Conservation (phyloP, 192 early-diverging fungal species). For the Backusella luteola region DNA sequence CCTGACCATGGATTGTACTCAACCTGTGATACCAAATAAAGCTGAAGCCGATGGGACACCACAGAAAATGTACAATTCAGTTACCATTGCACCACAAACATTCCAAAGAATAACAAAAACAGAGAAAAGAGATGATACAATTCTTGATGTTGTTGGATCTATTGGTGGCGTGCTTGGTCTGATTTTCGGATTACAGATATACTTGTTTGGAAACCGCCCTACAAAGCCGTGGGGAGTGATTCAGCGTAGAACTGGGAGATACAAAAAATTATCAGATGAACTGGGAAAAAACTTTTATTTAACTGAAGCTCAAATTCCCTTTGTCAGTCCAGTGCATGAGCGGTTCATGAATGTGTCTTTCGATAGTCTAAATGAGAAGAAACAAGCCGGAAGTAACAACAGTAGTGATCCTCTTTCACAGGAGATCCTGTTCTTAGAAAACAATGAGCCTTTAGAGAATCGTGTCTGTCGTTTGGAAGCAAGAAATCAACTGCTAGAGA, state of each 20-base stretch:
- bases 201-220: slow-evolving; percentile 4
- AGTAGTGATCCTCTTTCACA: neutral
- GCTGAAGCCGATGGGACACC: no score
- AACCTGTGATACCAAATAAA: neutral
- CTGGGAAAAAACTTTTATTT: neutral
- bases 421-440: neutral
- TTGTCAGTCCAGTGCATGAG: neutral
- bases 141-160: slow-evolving; percentile 4
- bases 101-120: neutral
- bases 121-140: slow-evolving; percentile 1
- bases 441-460: neutral
- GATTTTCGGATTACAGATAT: slow-evolving; percentile 9
- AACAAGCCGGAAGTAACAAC: no score
- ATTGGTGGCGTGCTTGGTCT: slow-evolving; percentile 18
- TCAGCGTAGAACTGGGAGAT: neutral
- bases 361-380: neutral
- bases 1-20: neutral
- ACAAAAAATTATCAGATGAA: neutral
- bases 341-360: neutral
- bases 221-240: neutral
- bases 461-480: neutral
- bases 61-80: neutral
- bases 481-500: slow-evolving; percentile 1
- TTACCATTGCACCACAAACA: neutral
- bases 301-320: neutral